Evolutionary conservation across 164 flowering plant species (phyloP).

Genomic region (Paratinospora sagittata): DNA sequence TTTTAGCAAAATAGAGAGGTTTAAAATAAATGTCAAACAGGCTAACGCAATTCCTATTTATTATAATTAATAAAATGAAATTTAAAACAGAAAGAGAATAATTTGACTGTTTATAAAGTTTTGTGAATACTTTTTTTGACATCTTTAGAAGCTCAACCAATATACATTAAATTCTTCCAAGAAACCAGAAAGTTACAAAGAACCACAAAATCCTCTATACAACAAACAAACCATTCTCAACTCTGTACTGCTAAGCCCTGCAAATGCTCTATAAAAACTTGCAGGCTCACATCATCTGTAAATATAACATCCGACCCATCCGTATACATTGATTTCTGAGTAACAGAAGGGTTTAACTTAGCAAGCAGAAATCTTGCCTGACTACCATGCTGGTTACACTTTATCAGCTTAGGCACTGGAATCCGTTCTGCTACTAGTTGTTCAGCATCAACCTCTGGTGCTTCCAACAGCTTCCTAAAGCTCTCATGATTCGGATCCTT

Average conservation of each 20-base stretch:
- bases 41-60: no score
- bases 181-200: slow-evolving; percentile 4
- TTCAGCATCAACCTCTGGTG: slow-evolving; percentile 76
- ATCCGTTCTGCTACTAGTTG: slow-evolving; percentile 61
- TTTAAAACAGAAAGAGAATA: no score
- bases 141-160: background rate
- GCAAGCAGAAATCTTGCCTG: slow-evolving; percentile 95
- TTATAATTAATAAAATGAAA: no score
- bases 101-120: no score
- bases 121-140: no score
- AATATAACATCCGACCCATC: slow-evolving; percentile 62
- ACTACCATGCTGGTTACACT: slow-evolving; percentile 84
- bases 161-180: slow-evolving; percentile 1
- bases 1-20: no score
- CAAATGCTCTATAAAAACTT: slow-evolving; percentile 75
- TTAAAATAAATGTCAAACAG: no score
- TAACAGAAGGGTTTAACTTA: slow-evolving; percentile 83
- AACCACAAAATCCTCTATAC: background rate
- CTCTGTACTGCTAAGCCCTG: slow-evolving; percentile 79
- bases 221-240: slow-evolving; percentile 28
- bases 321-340: slow-evolving; percentile 50
- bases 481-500: slow-evolving; percentile 70
- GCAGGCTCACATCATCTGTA: slow-evolving; percentile 87
- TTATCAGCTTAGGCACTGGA: slow-evolving; percentile 71
- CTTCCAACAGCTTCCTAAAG: slow-evolving; percentile 72